Percentiles rank a stretch among this genome's conserved stretches.
These are phyloP conservation scores for Aspergillus egyptiacus DNA, from an alignment of 495 filamentous ascomycete species.

Conservation along the genomic window DNA sequence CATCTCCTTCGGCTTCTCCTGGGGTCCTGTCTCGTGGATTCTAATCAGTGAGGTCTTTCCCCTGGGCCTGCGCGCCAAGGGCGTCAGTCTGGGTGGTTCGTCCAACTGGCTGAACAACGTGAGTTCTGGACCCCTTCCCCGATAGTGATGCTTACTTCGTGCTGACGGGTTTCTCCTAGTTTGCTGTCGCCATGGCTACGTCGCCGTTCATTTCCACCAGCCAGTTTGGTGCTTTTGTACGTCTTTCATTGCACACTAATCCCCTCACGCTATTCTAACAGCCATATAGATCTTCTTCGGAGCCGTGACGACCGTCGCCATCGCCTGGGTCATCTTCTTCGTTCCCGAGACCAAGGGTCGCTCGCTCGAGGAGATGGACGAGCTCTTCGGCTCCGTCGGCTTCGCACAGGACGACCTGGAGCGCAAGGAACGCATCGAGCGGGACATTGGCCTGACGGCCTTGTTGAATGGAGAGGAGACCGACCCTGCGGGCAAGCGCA, in stretches of 20 bases:
- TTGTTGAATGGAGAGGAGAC: background rate
- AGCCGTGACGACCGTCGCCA: background rate
- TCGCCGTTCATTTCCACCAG: background rate
- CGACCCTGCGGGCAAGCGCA: background rate
- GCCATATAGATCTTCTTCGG: background rate
- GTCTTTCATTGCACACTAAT: background rate
- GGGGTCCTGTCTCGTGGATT: conserved; percentile 44
- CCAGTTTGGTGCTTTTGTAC: background rate
- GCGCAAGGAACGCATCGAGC: background rate
- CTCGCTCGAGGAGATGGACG: conserved; percentile 67
- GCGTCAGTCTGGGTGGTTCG: conserved; percentile 36
- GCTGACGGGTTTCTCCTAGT: background rate
- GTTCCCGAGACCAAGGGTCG: conserved; percentile 66
- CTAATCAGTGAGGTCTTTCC: conserved; percentile 43
- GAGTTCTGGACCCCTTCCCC: background rate
- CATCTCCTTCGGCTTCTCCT: conserved; percentile 41
- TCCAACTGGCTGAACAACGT: conserved; percentile 36
- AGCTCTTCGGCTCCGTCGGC: conserved; percentile 47
- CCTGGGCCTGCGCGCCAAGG: conserved; percentile 40
- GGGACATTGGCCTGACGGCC: background rate
- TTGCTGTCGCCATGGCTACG: background rate
- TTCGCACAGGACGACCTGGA: background rate
- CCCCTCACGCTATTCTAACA: background rate
- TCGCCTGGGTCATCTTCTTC: conserved; percentile 45
- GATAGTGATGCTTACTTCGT: background rate